Base-by-base conservation (phyloP, 78 protist species). In the Protostelium mycophagum region DNA sequence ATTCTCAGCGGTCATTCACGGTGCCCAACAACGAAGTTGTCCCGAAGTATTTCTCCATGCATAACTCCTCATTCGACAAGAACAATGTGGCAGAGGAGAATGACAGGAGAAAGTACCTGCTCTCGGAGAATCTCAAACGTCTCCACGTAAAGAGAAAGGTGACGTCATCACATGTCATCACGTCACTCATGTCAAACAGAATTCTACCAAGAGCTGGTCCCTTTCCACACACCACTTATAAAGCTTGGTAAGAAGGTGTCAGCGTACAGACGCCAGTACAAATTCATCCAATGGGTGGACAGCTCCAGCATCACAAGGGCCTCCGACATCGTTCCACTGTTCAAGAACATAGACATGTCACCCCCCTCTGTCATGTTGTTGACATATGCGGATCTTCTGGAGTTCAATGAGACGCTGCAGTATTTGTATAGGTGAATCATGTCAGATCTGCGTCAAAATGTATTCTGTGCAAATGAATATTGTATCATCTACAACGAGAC, bases 211-310 rank as follows among this genome's bases (percentile, higher is more conserved):
- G 34, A 86, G 84, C 88, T 90, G 34, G 88, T 87, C n/a, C 94
- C 94, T 84, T 92, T 87, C 28, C 94, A 87, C 85, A 90, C 94
- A 38, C 87, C 94, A 9, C 37, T 92, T 31, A 88, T 92, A 23
- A 92, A 92, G 35, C 37, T 87, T 34, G 94, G 94, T 16, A 89
- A 86, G 0, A 92, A 88, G 35, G 73, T 51, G 31, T 51, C 73
- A 5, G 73, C 73, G 31, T 51, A 51, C 73, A 51, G 16, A 51
- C 73, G 73, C 5, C 73, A 5, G 73, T 51, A 51, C 73, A 51
- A 51, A 16, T 16, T 51, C 31, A 51, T 51, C 73, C 73, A 51
- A 16, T 51, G 73, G 73, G 16, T 51, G 31, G 73, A 51, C 16
- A 16, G 5, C 5, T 51, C 73, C 73, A 51, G 73, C 73, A 51